These are phyloP conservation scores for Leccinum subfulvum DNA, from an alignment of 1,284 basidiomycete genomes.

Conservation along the genomic window DNA sequence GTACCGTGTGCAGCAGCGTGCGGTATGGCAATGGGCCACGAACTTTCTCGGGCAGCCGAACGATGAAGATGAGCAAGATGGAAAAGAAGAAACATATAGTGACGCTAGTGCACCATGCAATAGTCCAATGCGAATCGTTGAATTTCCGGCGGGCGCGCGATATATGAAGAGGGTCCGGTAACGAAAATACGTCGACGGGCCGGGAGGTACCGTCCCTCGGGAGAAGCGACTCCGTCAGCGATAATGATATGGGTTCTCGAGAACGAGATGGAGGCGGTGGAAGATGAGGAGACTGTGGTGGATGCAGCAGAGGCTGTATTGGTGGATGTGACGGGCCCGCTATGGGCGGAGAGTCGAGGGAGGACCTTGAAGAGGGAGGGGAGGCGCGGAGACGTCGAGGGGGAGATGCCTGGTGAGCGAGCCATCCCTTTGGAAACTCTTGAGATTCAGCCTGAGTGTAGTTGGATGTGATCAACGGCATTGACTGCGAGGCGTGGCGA, in stretches of 20 bases:
- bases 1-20: slow-evolving; percentile 79
- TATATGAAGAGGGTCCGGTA: slow-evolving; percentile 69
- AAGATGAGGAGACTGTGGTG: slow-evolving; percentile 29
- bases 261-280: slow-evolving; percentile 37
- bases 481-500: slow-evolving; percentile 45
- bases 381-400: slow-evolving; percentile 42
- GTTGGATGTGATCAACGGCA: slow-evolving; percentile 49
- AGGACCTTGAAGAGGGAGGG: slow-evolving; percentile 49
- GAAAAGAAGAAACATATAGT: slow-evolving; percentile 59
- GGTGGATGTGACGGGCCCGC: slow-evolving; percentile 22
- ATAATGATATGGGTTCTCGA: slow-evolving; percentile 49
- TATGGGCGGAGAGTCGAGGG: slow-evolving; percentile 45
- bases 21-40: slow-evolving; percentile 57
- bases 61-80: slow-evolving; percentile 61
- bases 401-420: slow-evolving; percentile 62
- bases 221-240: slow-evolving; percentile 69
- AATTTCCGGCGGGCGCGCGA: slow-evolving; percentile 62
- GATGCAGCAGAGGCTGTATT: slow-evolving; percentile 4
- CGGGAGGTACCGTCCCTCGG: slow-evolving; percentile 63
- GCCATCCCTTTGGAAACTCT: slow-evolving; percentile 58
- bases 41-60: slow-evolving; percentile 40
- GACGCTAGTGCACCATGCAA: slow-evolving; percentile 61
- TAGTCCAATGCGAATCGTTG: slow-evolving; percentile 70
- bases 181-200: slow-evolving; percentile 65
- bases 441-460: slow-evolving; percentile 38